phyloP scores from a whole-genome alignment of 768 basidiomycete species.

The Phylloporus sp. region DNA sequence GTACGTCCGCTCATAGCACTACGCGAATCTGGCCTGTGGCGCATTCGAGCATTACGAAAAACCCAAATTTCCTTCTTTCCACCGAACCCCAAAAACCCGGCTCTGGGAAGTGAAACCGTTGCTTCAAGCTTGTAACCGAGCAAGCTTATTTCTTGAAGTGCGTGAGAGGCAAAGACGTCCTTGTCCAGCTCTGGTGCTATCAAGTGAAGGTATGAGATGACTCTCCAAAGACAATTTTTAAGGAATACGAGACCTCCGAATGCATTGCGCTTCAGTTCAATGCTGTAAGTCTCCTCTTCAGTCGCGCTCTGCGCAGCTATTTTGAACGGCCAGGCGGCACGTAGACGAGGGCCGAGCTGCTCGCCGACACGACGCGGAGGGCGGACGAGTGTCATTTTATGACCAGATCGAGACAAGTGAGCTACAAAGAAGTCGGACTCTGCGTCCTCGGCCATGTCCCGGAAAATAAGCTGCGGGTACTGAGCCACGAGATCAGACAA shows the following conservation, averaged over 20 bases:
- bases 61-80: slow-evolving; percentile 57
- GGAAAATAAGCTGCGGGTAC: slow-evolving; percentile 67
- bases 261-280: slow-evolving; percentile 47
- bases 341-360: slow-evolving; percentile 36
- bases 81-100: slow-evolving; percentile 35
- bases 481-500: slow-evolving; percentile 24
- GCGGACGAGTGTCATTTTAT: slow-evolving; percentile 44
- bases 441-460: slow-evolving; percentile 43
- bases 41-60: slow-evolving; percentile 44
- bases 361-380: slow-evolving; percentile 37
- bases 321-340: slow-evolving; percentile 38
- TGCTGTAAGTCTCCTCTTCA: slow-evolving; percentile 48
- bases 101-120: slow-evolving; percentile 52
- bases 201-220: slow-evolving; percentile 2
- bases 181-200: slow-evolving; percentile 44
- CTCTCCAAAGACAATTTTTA: not conserved
- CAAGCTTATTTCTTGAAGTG: slow-evolving; percentile 53
- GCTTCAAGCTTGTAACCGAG: slow-evolving; percentile 62
- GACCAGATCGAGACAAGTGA: slow-evolving; percentile 57
- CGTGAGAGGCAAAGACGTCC: slow-evolving; percentile 54
- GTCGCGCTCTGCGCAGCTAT: slow-evolving; percentile 39
- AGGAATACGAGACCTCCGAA: slow-evolving; percentile 29
- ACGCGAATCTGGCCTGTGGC: slow-evolving; percentile 28
- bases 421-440: slow-evolving; percentile 59
- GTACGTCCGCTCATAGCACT: slow-evolving; percentile 19